Evolutionary conservation across 768 basidiomycete species (phyloP), one percentile per base, ranked within the genome.

Genomic region (Myochromella boudieri): DNA sequence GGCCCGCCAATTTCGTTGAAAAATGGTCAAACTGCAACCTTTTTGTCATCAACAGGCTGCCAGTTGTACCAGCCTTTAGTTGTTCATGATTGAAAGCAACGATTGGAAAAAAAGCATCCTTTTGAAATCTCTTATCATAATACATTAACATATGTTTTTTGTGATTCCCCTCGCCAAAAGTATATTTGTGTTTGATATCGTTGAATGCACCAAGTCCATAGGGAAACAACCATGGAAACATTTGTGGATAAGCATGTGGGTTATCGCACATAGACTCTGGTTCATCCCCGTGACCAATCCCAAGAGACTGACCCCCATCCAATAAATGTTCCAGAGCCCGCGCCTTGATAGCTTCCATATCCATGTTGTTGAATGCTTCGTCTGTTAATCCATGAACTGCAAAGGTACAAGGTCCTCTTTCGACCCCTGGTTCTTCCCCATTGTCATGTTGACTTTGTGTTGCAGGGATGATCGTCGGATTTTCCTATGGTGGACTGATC

Each of bases 171-270:
- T 9, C 3, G 15, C 12, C 12, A 24, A 39, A 6, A 39, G 6
- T 24, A 11, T 26, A 11, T 28, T 17, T 53, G 60, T 46, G 14
- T 29, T 29, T 8, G 8, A 29, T n/a, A n/a, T n/a, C n/a, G 6
- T 64, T 66, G 7, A 72, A 56, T 0, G 67, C 69, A 6, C 70
- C 72, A 9, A 53, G 17, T 0, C 72, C 70, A 56, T 72, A 73
- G 0, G 70, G 71, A 52, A 68, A 75, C 2, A 72, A 45, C 68
- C 71, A 73, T 0, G 69, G 42, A 34, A 37, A 22, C n/a, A 22
- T 37, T 17, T 14, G 37, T 21, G 37, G 4, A 22, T 37, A 37
- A 18, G 20, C 41, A 3, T 56, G 42, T 2, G 63, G 61, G 49
- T 74, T 70, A 14, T 66, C 44, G 26, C 60, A 72, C 11, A 68